Percentiles rank a stretch among this genome's conserved stretches.
phyloP scores from a whole-genome alignment of 495 filamentous ascomycete genomes.

The Xylaria acuta region DNA sequence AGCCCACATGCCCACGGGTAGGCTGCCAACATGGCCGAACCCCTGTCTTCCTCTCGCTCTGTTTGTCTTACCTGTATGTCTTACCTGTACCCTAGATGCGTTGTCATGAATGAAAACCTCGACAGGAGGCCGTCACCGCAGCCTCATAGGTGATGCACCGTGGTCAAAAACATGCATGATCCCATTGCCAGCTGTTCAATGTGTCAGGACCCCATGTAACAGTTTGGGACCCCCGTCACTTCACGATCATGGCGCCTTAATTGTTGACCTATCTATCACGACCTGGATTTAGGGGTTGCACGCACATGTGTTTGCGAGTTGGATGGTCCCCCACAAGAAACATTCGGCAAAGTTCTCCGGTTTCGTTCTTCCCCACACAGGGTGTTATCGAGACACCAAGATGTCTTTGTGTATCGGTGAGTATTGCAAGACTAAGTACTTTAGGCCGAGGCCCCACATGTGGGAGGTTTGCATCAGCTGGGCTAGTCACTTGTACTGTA shows the following conservation, averaged over 20 bases:
- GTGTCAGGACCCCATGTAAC: conserved; percentile 13
- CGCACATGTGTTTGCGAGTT: neutral
- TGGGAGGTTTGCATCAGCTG: neutral
- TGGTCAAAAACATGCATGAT: conserved; percentile 19
- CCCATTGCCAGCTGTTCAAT: conserved; percentile 22
- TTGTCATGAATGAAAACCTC: conserved; percentile 24
- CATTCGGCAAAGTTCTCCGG: conserved; percentile 13
- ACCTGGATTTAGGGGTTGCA: neutral
- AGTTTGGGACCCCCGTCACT: conserved; percentile 18
- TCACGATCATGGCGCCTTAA: conserved; percentile 1
- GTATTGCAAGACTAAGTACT: neutral
- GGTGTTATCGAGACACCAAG: neutral
- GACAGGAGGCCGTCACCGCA: conserved; percentile 9
- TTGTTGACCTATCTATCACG: conserved; percentile 2
- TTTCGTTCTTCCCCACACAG: neutral
- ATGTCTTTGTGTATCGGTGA: neutral
- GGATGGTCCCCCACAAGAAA: conserved; percentile 1
- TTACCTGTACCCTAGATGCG: conserved; percentile 23
- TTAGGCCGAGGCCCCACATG: neutral
- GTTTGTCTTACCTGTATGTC: conserved; percentile 17
- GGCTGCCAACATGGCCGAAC: conserved; percentile 21
- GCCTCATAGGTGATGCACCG: conserved; percentile 5
- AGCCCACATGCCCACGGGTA: conserved; percentile 11
- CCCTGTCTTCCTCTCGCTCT: conserved; percentile 17
- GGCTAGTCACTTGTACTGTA: neutral